A percentile compares a stretch with the other conserved stretches of the same genome.
Conservation (phyloP, 2,329 filamentous ascomycete genomes). For the Monosporascus cannonballus region DNA sequence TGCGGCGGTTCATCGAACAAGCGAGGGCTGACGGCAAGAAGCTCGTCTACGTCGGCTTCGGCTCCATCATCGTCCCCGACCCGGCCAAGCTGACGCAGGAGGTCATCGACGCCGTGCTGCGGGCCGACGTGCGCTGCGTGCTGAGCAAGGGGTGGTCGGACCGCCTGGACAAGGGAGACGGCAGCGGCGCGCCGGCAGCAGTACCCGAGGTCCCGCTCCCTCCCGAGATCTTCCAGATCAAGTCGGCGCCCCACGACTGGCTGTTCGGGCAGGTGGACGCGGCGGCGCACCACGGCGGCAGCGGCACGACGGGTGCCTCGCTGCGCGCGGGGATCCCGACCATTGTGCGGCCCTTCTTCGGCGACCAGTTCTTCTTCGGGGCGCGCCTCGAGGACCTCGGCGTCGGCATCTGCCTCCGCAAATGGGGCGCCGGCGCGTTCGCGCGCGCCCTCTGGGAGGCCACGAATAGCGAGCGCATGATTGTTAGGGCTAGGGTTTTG, state of each 20-base stretch:
- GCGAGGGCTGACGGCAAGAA: conserved; percentile 80
- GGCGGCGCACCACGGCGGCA: conserved; percentile 88
- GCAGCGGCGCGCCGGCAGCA: conserved; percentile 4
- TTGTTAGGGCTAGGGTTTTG: conserved; percentile 72
- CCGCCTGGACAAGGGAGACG: conserved; percentile 38
- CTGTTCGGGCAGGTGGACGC: conserved; percentile 91
- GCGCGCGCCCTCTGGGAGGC: conserved; percentile 86
- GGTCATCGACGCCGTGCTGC: conserved; percentile 85
- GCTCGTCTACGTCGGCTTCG: conserved; percentile 94
- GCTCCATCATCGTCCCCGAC: conserved; percentile 89
- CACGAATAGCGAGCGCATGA: conserved; percentile 86
- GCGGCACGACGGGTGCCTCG: conserved; percentile 90
- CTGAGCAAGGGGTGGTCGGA: conserved; percentile 97
- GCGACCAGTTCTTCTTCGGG: conserved; percentile 96
- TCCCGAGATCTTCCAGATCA: conserved; percentile 78
- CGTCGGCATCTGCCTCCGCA: conserved; percentile 83
- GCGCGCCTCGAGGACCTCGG: conserved; percentile 85
- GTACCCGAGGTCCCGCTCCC: conserved; percentile 66
- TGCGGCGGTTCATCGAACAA: conserved; percentile 75
- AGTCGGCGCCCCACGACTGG: conserved; percentile 93
- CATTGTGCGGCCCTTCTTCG: conserved; percentile 94
- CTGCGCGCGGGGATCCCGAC: conserved; percentile 87
- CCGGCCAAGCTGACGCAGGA: conserved; percentile 82
- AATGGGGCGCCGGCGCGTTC: conserved; percentile 81
- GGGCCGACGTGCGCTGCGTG: conserved; percentile 90